Base-by-base conservation (phyloP, 2,329 filamentous ascomycete genomes). In the Xylaria sp. region DNA sequence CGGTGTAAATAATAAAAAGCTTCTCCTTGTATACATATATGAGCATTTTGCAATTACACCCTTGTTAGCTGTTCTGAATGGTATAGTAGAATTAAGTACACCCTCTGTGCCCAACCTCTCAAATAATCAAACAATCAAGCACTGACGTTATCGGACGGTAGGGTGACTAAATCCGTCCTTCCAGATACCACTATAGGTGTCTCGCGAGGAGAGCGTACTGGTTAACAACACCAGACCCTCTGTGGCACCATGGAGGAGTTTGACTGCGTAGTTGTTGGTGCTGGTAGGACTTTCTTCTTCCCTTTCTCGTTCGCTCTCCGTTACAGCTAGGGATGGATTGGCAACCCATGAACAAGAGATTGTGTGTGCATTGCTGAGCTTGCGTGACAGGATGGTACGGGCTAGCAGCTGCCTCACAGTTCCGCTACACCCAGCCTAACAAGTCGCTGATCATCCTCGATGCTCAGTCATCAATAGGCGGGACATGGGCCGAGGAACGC, bases 401-500 rank as follows among this genome's bases (percentile, higher is more conserved):
- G 23, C 81, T 92, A 30, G 84, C 83, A 1, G 83, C 85, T 23
- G 86, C 90, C 56, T 90, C 90, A 78, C 86, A 86, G n/a, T 89
- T 88, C 74, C 84, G 84, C 60, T 81, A 87, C 70, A 75, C 89
- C 39, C 83, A 91, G 70, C 89, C 89, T 0, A 75, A 81, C 18
- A 81, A 83, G 63, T 83, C 83, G 2, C 74, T 92, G 32, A 79
- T 84, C 1, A 76, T 93, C 9, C 78, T 92, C 36, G 90, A 93
- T 50, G 79, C 83, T 3, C 82, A 83, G 7, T 76, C 81, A 12
- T 85, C 86, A 0, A 75, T 90, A 7, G 92, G 92, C 0, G 92
- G 92, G 4, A 88, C 89, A n/a, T 94, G 91, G 92, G 86, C 89
- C 6, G 82, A 87, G 64, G 81, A 90, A 36, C 85, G 91, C 0